Evolutionary conservation across 768 basidiomycete species (phyloP).

Genomic region (Trametes punicea): DNA sequence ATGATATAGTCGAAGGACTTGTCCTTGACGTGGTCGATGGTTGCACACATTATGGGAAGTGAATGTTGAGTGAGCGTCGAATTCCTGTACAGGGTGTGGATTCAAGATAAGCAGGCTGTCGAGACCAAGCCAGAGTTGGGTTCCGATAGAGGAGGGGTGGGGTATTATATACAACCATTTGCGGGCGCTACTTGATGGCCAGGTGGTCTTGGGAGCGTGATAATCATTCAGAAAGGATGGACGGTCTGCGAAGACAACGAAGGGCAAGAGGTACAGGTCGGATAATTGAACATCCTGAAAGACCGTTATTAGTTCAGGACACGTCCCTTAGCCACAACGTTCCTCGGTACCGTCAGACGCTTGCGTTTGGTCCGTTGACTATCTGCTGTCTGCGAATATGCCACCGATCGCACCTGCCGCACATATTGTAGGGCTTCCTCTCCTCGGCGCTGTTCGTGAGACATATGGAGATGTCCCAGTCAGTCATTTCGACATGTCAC

Average conservation of each 20-base stretch:
- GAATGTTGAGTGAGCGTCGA: background rate
- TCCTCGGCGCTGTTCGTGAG: no score
- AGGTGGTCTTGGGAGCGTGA: background rate
- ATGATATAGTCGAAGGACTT: conserved; percentile 24
- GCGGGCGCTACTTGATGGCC: background rate
- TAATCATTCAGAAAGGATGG: conserved; percentile 9
- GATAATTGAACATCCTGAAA: background rate
- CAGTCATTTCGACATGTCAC: no score
- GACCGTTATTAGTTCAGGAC: background rate
- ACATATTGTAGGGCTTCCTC: no score
- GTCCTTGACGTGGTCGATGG: conserved; percentile 19
- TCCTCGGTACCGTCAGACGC: no score
- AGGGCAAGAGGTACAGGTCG: background rate
- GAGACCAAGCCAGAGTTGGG: background rate
- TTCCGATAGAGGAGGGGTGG: background rate
- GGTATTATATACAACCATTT: conserved; percentile 1
- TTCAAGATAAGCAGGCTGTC: no score
- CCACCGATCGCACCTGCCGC: no score
- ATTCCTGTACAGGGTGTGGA: no score
- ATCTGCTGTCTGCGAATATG: no score
- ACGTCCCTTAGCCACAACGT: no score
- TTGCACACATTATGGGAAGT: background rate
- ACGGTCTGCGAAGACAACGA: conserved; percentile 1
- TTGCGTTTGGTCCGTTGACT: no score
- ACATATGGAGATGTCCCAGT: no score